Evolutionary conservation across 2,329 filamentous ascomycete genomes (phyloP), one percentile per base, ranked within the genome.

Genomic region (Coniochaeta sp.): DNA sequence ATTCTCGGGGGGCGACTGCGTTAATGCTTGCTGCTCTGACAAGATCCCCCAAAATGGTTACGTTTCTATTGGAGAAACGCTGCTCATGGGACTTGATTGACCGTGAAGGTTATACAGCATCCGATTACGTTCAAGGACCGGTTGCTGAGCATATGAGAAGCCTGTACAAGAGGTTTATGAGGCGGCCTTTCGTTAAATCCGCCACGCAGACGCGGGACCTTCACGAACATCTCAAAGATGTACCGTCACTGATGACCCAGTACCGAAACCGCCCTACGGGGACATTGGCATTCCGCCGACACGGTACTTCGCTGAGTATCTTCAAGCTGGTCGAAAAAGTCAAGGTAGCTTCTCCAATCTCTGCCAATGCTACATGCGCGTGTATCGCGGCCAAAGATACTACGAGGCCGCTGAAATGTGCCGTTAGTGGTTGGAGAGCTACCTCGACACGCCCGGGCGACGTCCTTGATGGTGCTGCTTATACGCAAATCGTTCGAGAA

Each of bases 1-100:
- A 52, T 22, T 3, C 5, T 12, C 22, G 62, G 0, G 60, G 62
- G 1, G 22, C 59, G 1, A 63, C 63, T 3, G 50, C 62, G 0
- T 24, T 66, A 1, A 66, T 66, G 63, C 40, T 55, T 0, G 63
- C 65, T 1, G 63, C 64, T 2, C 47, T 65, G 3, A 54, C 42
- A 0, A 63, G 62, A 0, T 57, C 50, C 2, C 36, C 62, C 1
- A 19, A 24, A 1, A 59, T 66, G 14, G 59, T 52, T 0, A 52
- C 34, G 1, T 55, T 63, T 0, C 56, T 65, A 0, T 44, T 66
- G 0, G 44, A 22, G 2, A 58, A 61, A 7, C 30, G 58, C 1
- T 62, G 62, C 8, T 30, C 24, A 28, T 52, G 47, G 47, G 5
- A 28, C 2, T 17, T 52, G 12, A 17, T 12, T 2, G 47, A 52